Evolutionary conservation across 2,329 filamentous ascomycete genomes (phyloP).

Genomic region (Arthrobotrys conoides): DNA sequence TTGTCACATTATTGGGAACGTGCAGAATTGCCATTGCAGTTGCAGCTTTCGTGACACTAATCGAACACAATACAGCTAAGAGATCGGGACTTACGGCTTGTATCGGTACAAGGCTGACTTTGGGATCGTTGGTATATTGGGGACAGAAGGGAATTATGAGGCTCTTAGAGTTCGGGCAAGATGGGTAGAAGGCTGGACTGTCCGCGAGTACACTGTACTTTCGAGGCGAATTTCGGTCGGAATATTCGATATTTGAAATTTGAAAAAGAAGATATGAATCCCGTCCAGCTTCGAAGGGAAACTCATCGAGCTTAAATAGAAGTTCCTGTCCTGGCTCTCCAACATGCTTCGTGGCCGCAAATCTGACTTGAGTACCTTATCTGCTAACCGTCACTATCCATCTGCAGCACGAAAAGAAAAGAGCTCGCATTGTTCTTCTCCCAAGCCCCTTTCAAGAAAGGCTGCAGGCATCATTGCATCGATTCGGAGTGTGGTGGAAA

Average conservation of each 20-base stretch:
- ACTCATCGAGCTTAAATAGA: conserved; percentile 21
- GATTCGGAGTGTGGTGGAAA: conserved; percentile 24
- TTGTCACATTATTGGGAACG: conserved; percentile 30
- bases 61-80: not conserved
- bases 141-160: not conserved
- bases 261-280: not conserved
- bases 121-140: not conserved
- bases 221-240: conserved; percentile 10
- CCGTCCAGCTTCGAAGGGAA: conserved; percentile 16
- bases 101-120: conserved; percentile 23
- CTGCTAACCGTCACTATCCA: conserved; percentile 40
- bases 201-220: not conserved
- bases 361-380: conserved; percentile 24
- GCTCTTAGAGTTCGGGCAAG: not conserved
- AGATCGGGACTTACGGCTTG: conserved; percentile 30
- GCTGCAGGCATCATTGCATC: conserved; percentile 37
- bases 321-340: not conserved
- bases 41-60: conserved; percentile 2
- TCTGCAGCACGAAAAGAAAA: conserved; percentile 28
- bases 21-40: conserved; percentile 14
- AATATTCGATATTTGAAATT: not conserved
- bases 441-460: conserved; percentile 28
- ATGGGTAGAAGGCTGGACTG: too few species aligned
- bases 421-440: conserved; percentile 16
- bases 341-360: conserved; percentile 9